These are phyloP conservation scores for Lepidium didymum DNA, from an alignment of 345 rosid species.

Conservation along the genomic window DNA sequence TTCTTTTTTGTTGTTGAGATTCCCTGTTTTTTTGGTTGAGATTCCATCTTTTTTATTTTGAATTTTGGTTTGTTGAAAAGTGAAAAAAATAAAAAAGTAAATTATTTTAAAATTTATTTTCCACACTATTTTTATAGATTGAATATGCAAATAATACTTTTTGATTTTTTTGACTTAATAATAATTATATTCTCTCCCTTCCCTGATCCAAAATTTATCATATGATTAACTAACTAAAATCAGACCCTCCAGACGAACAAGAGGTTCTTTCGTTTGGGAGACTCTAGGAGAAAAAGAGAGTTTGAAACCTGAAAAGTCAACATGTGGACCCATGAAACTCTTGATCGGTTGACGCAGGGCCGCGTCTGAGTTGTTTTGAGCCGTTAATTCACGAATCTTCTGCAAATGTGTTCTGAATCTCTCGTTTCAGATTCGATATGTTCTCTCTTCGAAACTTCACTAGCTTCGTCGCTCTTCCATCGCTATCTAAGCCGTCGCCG, in stretches of 20 bases:
- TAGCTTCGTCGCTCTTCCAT: slow-evolving; percentile 29
- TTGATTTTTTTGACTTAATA: background rate
- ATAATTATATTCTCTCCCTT: background rate
- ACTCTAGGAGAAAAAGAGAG: background rate
- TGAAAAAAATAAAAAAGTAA: background rate
- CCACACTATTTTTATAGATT: background rate
- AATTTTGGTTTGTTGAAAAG: background rate
- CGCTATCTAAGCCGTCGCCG: background rate
- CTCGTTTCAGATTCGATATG: slow-evolving; percentile 27
- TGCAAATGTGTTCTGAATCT: slow-evolving; percentile 16
- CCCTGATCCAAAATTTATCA: too few species aligned
- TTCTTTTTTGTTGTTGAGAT: background rate
- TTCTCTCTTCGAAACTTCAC: slow-evolving; percentile 34
- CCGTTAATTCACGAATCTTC: slow-evolving; percentile 33
- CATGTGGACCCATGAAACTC: background rate
- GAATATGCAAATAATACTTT: background rate
- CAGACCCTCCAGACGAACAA: background rate
- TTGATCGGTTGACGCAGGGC: background rate
- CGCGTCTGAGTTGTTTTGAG: slow-evolving; percentile 26
- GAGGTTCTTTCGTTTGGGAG: background rate
- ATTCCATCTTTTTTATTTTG: background rate
- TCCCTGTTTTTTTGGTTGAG: background rate
- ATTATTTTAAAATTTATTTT: background rate
- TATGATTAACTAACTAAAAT: background rate
- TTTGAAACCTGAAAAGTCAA: background rate